Evolutionary conservation across 2,329 filamentous ascomycete species (phyloP).

Genomic region (Xenoacremonium recifei): DNA sequence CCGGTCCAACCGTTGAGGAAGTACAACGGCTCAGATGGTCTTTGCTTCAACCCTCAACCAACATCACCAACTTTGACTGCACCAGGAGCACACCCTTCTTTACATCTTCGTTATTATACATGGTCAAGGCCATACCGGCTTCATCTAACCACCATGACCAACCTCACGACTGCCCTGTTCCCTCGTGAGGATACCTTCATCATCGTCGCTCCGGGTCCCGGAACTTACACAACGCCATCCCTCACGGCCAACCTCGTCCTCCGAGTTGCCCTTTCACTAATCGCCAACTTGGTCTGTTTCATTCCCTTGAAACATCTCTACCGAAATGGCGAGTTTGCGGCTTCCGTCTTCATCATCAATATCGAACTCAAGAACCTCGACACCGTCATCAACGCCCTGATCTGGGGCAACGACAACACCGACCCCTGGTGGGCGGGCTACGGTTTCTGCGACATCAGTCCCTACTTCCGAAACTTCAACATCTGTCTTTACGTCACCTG

Average conservation of each 20-base stretch:
- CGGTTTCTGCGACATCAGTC: slow-evolving; percentile 54
- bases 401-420: slow-evolving; percentile 54
- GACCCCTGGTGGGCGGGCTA: slow-evolving; percentile 49
- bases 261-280: slow-evolving; percentile 46
- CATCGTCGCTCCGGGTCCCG: slow-evolving; percentile 15
- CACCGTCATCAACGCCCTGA: slow-evolving; percentile 48
- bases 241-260: slow-evolving; percentile 46
- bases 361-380: slow-evolving; percentile 47
- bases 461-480: slow-evolving; percentile 45
- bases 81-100: neutral
- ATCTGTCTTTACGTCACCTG: slow-evolving; percentile 49
- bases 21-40: neutral
- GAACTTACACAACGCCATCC: slow-evolving; percentile 26
- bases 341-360: slow-evolving; percentile 46
- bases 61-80: slow-evolving; percentile 8
- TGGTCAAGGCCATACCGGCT: neutral
- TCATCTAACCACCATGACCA: slow-evolving; percentile 11
- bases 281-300: slow-evolving; percentile 45
- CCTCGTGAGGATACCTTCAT: slow-evolving; percentile 20
- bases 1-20: slow-evolving; percentile 14
- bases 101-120: neutral
- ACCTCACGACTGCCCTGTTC: slow-evolving; percentile 14
- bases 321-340: slow-evolving; percentile 54
- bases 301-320: slow-evolving; percentile 52
- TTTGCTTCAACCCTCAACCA: slow-evolving; percentile 3